These are phyloP conservation scores for Diplotaxis tenuifolia DNA, from an alignment of 345 rosid species.

Conservation along the genomic window DNA sequence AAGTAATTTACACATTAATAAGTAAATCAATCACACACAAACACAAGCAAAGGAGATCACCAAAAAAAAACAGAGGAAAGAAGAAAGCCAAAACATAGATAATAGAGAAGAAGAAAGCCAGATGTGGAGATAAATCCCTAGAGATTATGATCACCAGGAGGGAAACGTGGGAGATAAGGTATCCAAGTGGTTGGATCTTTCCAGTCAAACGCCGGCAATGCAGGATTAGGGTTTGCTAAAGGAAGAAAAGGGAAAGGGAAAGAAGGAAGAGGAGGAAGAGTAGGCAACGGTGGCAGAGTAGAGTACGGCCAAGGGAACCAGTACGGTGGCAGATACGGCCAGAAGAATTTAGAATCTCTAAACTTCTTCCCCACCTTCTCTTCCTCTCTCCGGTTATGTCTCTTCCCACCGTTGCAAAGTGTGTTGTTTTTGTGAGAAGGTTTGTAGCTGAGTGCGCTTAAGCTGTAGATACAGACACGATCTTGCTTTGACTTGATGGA, in stretches of 20 bases:
- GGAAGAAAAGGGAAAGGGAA: slow-evolving; percentile 40
- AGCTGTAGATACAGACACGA: slow-evolving; percentile 75
- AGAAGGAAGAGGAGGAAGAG: slow-evolving; percentile 39
- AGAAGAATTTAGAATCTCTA: slow-evolving; percentile 54
- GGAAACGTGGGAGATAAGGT: slow-evolving; percentile 48
- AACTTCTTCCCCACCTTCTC: slow-evolving; percentile 15
- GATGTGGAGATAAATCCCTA: slow-evolving; percentile 3
- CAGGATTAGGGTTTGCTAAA: slow-evolving; percentile 43
- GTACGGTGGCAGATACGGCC: slow-evolving; percentile 57
- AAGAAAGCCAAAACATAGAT: not conserved
- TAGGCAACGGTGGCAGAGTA: slow-evolving; percentile 39
- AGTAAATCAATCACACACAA: slow-evolving; percentile 19
- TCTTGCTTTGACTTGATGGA: slow-evolving; percentile 72
- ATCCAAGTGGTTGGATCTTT: slow-evolving; percentile 65
- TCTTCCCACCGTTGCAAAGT: slow-evolving; percentile 37
- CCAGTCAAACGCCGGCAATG: slow-evolving; percentile 53
- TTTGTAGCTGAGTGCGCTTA: slow-evolving; percentile 64
- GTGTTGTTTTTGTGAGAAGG: slow-evolving; percentile 54
- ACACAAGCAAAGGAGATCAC: not conserved
- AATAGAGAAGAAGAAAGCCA: not conserved
- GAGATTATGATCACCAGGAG: slow-evolving; percentile 24
- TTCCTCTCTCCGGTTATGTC: slow-evolving; percentile 34
- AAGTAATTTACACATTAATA: slow-evolving; percentile 24
- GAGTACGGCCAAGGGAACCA: slow-evolving; percentile 54
- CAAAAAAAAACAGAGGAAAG: not conserved